These are phyloP conservation scores for Auriscalpium orientale DNA, from an alignment of 768 basidiomycete genomes.

Conservation along the genomic window DNA sequence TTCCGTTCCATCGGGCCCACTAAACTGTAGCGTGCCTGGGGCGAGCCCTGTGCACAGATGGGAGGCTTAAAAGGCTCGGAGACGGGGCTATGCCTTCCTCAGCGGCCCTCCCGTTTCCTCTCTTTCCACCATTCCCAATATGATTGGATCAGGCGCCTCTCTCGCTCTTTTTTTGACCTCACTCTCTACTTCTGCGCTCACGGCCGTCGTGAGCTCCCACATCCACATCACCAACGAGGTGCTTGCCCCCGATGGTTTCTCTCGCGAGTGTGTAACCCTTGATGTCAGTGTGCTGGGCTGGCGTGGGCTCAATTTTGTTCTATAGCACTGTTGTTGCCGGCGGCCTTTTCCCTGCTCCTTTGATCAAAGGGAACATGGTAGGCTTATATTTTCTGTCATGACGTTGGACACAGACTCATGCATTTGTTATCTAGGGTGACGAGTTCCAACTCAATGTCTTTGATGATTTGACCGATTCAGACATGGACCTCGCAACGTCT, in stretches of 20 bases:
- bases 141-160: neutral
- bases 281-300: neutral
- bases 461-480: neutral
- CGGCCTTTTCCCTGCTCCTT: neutral
- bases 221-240: neutral
- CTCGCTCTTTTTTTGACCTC: neutral
- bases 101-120: too few relatives aligned
- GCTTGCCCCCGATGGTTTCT: neutral
- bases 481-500: slow-evolving; percentile 7
- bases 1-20: too few relatives aligned
- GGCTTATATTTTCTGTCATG: neutral
- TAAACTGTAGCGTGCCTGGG: too few relatives aligned
- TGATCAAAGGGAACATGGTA: neutral
- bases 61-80: too few relatives aligned
- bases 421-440: neutral
- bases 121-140: too few relatives aligned
- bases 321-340: neutral
- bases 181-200: neutral
- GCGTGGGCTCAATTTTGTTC: neutral
- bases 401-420: neutral
- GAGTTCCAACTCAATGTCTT: neutral
- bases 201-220: neutral
- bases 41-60: too few relatives aligned
- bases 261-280: neutral
- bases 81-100: too few relatives aligned